Conservation (phyloP, 495 filamentous ascomycete genomes). For the Talaromyces stipitatus region DNA sequence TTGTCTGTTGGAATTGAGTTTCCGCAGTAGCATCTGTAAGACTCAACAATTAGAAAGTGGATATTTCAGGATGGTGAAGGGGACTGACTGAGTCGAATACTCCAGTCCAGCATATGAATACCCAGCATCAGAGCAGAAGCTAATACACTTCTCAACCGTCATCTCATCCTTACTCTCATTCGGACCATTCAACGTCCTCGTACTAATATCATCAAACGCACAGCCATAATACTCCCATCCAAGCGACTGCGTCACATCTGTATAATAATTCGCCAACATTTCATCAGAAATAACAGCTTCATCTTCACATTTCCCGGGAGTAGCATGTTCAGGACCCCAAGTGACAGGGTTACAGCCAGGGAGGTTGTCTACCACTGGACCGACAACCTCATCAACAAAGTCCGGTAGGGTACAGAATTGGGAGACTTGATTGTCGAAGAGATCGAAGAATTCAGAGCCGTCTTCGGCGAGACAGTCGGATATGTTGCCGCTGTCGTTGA, state of each 20-base stretch:
- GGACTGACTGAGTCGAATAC: constrained; percentile 8
- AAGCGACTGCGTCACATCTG: constrained; percentile 5
- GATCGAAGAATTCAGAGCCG: constrained; percentile 31
- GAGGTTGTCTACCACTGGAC: constrained; percentile 26
- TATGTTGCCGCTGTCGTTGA: constrained; percentile 38
- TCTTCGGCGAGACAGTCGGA: constrained; percentile 39
- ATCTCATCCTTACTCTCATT: constrained; percentile 7
- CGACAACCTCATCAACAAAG: constrained; percentile 28
- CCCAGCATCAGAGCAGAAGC: constrained; percentile 13
- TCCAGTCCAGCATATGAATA: constrained; percentile 14
- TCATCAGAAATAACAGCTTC: not conserved
- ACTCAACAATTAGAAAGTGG: not conserved
- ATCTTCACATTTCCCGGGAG: constrained; percentile 8
- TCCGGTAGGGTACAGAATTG: constrained; percentile 41
- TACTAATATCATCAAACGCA: constrained; percentile 22
- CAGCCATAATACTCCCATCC: constrained; percentile 48
- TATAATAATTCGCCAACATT: constrained; percentile 1
- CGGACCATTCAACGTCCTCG: constrained; percentile 4
- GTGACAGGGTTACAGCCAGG: constrained; percentile 38
- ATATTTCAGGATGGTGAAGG: not conserved
- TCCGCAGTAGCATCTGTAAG: constrained; percentile 14
- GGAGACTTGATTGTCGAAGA: constrained; percentile 22
- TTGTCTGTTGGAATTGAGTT: constrained; percentile 10
- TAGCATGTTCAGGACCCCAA: constrained; percentile 15
- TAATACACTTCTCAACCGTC: constrained; percentile 16